phyloP scores from a whole-genome alignment of 2,329 filamentous ascomycete species.

The Talaromyces amestolkiae region DNA sequence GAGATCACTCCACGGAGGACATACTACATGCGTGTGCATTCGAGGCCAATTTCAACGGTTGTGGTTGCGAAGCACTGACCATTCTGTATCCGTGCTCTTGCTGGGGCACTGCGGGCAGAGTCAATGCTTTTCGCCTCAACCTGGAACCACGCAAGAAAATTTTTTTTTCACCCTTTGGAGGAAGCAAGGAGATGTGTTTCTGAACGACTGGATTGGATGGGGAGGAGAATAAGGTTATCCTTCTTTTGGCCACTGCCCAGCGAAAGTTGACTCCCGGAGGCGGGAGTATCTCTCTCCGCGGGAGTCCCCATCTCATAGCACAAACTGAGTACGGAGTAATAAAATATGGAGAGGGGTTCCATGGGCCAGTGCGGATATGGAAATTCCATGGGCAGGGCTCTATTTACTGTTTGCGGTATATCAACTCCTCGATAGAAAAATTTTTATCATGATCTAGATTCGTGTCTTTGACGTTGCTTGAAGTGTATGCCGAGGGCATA shows the following conservation, averaged over 20 bases:
- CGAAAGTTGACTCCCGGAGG: neutral
- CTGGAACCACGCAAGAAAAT: neutral
- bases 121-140: slow-evolving; percentile 3
- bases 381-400: neutral
- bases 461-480: neutral
- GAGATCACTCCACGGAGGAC: neutral
- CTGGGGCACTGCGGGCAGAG: neutral
- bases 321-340: neutral
- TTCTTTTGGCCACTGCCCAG: neutral
- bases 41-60: neutral
- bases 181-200: neutral
- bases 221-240: neutral
- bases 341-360: neutral
- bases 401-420: slow-evolving; percentile 1
- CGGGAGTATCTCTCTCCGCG: neutral
- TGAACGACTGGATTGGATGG: neutral
- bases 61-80: slow-evolving; percentile 9
- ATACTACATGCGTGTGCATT: neutral
- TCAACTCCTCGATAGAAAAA: neutral
- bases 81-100: slow-evolving; percentile 1
- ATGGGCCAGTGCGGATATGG: slow-evolving; percentile 1
- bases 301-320: neutral
- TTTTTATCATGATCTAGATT: neutral
- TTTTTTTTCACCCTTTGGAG: neutral
- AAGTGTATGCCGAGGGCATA: neutral